phyloP scores from a whole-genome alignment of 139 green algal species.

The Pleodorina starrii region DNA sequence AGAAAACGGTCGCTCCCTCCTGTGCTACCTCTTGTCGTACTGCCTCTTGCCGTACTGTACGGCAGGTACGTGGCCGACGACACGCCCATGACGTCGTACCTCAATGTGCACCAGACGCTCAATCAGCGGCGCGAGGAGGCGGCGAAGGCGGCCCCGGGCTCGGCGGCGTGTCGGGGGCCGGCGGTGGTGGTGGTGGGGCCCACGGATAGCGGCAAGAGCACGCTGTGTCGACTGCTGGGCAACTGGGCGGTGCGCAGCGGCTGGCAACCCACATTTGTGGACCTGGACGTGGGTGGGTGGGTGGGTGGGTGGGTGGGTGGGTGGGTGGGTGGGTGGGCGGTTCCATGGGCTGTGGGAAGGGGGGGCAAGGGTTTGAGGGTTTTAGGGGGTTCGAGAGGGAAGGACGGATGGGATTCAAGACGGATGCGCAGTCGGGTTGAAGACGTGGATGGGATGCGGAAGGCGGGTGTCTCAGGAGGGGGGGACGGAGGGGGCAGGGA shows the following conservation, averaged over 20 bases:
- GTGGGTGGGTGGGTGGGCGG: not conserved
- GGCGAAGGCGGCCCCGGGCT: slow-evolving; percentile 77
- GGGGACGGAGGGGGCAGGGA: not conserved
- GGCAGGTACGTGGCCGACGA: slow-evolving; percentile 87
- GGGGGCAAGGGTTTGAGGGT: no score
- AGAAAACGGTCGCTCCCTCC: no score
- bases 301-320: not conserved
- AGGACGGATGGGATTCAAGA: no score
- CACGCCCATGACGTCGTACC: slow-evolving; percentile 88
- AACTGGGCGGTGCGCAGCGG: slow-evolving; percentile 89
- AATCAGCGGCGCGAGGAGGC: slow-evolving; percentile 77
- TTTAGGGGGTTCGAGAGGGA: no score
- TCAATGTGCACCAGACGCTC: slow-evolving; percentile 85
- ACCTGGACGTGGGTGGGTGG: slow-evolving; percentile 90
- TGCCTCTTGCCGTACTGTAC: no score
- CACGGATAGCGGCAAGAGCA: slow-evolving; percentile 89
- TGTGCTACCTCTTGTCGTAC: no score
- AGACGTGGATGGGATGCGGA: not conserved
- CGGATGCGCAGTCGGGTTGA: no score
- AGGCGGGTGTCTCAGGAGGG: not conserved
- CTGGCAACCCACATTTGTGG: slow-evolving; percentile 83
- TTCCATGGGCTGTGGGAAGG: no score
- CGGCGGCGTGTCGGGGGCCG: slow-evolving; percentile 53
- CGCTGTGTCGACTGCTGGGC: slow-evolving; percentile 84
- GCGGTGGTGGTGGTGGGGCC: slow-evolving; percentile 85